phyloP scores from a whole-genome alignment of 768 basidiomycete species.

The Butyriboletus loyo region DNA sequence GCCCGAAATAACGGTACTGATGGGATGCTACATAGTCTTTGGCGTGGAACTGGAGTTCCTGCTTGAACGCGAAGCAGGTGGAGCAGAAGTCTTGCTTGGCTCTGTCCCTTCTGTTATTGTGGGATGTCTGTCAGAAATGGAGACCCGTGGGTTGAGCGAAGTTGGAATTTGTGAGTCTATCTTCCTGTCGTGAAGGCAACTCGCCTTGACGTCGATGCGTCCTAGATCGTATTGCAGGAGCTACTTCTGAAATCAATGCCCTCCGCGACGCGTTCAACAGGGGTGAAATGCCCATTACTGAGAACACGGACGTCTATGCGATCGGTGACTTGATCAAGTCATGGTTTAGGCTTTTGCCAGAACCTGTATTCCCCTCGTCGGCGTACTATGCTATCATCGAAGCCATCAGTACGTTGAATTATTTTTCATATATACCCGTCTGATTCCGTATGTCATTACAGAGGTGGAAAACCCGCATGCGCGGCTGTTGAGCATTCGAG shows the following conservation, averaged over 20 bases:
- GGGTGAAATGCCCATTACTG: slow-evolving; percentile 61
- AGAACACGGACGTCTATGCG: slow-evolving; percentile 72
- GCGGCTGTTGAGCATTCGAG: slow-evolving; percentile 60
- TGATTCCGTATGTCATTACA: slow-evolving; percentile 27
- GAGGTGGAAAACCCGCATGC: slow-evolving; percentile 69
- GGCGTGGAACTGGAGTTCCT: slow-evolving; percentile 73
- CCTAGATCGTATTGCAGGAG: slow-evolving; percentile 81
- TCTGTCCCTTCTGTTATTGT: slow-evolving; percentile 65
- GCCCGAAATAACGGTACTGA: background rate
- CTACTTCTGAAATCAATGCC: slow-evolving; percentile 61
- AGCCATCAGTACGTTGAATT: slow-evolving; percentile 55
- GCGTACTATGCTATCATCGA: slow-evolving; percentile 69
- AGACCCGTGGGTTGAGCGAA: slow-evolving; percentile 72
- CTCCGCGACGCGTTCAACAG: slow-evolving; percentile 75
- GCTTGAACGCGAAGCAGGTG: slow-evolving; percentile 59
- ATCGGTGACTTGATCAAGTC: slow-evolving; percentile 82
- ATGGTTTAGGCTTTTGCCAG: slow-evolving; percentile 82
- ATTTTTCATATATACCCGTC: background rate
- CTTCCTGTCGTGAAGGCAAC: background rate
- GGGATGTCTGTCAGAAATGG: slow-evolving; percentile 66
- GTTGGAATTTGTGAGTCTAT: slow-evolving; percentile 73
- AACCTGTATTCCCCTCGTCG: slow-evolving; percentile 69
- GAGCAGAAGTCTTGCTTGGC: slow-evolving; percentile 49
- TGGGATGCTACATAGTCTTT: slow-evolving; percentile 46
- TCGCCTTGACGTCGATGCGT: background rate